A percentile compares a stretch with the other conserved stretches of the same genome.
Evolutionary conservation across 2,329 filamentous ascomycete species (phyloP).

Genomic region (Ascochyta viciae-villosae): DNA sequence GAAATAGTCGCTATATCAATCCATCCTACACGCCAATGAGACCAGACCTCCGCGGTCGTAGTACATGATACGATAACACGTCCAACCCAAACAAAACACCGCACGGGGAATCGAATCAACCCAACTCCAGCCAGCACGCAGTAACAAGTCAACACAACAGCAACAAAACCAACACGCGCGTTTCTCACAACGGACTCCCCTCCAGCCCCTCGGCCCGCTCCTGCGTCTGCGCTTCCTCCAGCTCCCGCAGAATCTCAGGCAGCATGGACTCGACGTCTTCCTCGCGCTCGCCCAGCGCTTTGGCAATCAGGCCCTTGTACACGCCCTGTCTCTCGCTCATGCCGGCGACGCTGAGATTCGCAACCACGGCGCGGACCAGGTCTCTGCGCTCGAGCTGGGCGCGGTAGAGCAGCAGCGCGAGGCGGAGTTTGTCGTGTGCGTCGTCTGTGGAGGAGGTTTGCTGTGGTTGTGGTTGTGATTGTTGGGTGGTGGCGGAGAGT

Average conservation of each 20-base stretch:
- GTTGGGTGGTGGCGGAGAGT: constrained; percentile 26
- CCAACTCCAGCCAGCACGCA: too few relatives aligned
- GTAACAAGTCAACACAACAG: too few relatives aligned
- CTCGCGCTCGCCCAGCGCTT: constrained; percentile 72
- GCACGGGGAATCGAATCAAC: too few relatives aligned
- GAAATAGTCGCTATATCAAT: too few relatives aligned
- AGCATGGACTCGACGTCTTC: constrained; percentile 71
- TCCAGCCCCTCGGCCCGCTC: constrained; percentile 46
- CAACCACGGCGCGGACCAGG: constrained; percentile 72
- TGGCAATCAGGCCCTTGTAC: constrained; percentile 73
- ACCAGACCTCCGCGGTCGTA: too few relatives aligned
- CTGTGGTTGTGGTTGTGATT: constrained; percentile 18
- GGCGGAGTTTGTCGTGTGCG: constrained; percentile 58
- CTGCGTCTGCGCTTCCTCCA: constrained; percentile 56
- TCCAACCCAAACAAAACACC: too few relatives aligned
- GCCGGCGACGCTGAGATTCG: constrained; percentile 71
- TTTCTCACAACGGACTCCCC: constrained; percentile 35
- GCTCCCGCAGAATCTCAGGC: constrained; percentile 57
- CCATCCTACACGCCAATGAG: background rate
- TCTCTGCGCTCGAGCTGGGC: constrained; percentile 66
- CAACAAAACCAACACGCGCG: too few relatives aligned
- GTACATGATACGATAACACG: too few relatives aligned
- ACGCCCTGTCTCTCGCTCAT: constrained; percentile 76
- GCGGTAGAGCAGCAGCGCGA: constrained; percentile 65
- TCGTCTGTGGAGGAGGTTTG: background rate